Evolutionary conservation across 2,329 filamentous ascomycete genomes (phyloP).

Genomic region (Penicillium sp.): DNA sequence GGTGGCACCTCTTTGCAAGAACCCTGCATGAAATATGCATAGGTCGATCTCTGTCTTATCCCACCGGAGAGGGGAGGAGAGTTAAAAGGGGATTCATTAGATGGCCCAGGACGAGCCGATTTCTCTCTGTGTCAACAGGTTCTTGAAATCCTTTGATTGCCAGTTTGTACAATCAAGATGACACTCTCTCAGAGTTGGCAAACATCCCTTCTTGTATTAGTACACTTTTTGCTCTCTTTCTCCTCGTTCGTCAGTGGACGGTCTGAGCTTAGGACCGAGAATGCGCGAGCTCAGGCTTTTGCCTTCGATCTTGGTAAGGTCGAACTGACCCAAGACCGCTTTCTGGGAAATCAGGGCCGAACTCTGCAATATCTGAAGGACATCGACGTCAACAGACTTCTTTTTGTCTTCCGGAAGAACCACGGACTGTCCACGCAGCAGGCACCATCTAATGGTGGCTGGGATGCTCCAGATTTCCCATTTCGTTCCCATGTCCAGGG

Average conservation of each 20-base stretch:
- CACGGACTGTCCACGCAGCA: conserved; percentile 45
- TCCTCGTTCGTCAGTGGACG: neutral
- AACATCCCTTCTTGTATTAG: neutral
- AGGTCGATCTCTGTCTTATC: neutral
- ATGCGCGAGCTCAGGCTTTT: neutral
- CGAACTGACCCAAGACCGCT: conserved; percentile 23
- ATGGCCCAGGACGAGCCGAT: neutral
- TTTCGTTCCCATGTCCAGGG: conserved; percentile 50
- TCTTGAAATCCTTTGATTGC: neutral
- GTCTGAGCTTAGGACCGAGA: neutral
- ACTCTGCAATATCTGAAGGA: conserved; percentile 45
- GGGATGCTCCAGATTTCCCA: conserved; percentile 51
- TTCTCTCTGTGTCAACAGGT: neutral
- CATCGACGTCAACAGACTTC: conserved; percentile 43
- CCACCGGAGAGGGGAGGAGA: neutral
- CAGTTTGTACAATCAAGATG: neutral
- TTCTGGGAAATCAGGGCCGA: conserved; percentile 43
- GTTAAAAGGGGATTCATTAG: neutral
- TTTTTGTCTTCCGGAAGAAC: conserved; percentile 46
- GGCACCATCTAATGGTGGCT: conserved; percentile 45
- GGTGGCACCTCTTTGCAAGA: too few species aligned
- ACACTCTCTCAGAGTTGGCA: neutral
- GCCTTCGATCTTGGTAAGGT: conserved; percentile 2
- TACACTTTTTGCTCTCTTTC: neutral
- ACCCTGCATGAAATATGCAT: neutral